A percentile compares a stretch with the other conserved stretches of the same genome.
Evolutionary conservation across 2,329 filamentous ascomycete genomes (phyloP).

Genomic region (Alternaria brassicicola): DNA sequence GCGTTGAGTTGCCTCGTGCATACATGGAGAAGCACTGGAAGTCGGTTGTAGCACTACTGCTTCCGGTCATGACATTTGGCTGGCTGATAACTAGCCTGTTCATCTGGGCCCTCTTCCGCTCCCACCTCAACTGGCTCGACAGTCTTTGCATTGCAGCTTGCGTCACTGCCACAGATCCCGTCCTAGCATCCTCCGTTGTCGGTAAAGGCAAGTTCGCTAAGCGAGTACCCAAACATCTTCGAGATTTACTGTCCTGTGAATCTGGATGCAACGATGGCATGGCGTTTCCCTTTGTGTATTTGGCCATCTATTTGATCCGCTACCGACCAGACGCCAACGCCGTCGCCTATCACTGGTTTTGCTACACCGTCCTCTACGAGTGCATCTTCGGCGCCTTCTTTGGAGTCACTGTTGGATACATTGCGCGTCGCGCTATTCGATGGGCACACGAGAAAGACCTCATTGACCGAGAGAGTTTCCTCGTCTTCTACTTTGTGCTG

Average conservation of each 20-base stretch:
- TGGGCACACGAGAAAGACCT: slow-evolving; percentile 81
- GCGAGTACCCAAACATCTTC: slow-evolving; percentile 93
- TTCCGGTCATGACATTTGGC: slow-evolving; percentile 97
- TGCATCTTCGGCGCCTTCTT: slow-evolving; percentile 91
- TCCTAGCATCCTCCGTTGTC: slow-evolving; percentile 95
- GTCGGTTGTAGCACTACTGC: slow-evolving; percentile 83
- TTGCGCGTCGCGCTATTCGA: slow-evolving; percentile 88
- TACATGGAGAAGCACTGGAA: slow-evolving; percentile 99
- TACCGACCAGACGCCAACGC: slow-evolving; percentile 72
- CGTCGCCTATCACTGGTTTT: slow-evolving; percentile 85
- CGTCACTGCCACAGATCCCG: slow-evolving; percentile 95
- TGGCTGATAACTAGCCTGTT: slow-evolving; percentile 93
- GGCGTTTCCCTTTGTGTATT: slow-evolving; percentile 97
- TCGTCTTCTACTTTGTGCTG: slow-evolving; percentile 98
- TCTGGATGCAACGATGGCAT: slow-evolving; percentile 99
- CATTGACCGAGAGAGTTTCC: slow-evolving; percentile 94
- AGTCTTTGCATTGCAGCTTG: slow-evolving; percentile 87
- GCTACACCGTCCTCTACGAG: slow-evolving; percentile 90
- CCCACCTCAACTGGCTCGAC: slow-evolving; percentile 83
- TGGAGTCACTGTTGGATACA: slow-evolving; percentile 86
- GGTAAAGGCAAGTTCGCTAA: slow-evolving; percentile 99
- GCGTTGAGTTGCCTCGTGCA: slow-evolving; percentile 85
- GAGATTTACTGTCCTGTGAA: slow-evolving; percentile 92
- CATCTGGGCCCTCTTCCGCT: slow-evolving; percentile 85
- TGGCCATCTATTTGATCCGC: slow-evolving; percentile 86